These are phyloP conservation scores for Cornus kousa DNA, from an alignment of 148 eudicot species.

Conservation along the genomic window DNA sequence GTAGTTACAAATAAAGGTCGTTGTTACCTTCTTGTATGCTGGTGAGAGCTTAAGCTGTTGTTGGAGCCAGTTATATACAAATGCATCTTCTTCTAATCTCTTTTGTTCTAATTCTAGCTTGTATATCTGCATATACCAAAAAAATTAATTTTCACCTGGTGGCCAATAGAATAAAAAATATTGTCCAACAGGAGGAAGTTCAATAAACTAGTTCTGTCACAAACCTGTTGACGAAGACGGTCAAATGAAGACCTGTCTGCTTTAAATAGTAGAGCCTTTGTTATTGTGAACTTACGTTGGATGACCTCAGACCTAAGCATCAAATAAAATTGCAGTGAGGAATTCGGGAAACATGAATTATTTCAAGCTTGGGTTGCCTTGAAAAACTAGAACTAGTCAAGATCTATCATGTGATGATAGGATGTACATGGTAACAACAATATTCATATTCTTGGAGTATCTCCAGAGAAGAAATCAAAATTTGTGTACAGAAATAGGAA, in stretches of 20 bases:
- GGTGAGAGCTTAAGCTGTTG: slow-evolving; percentile 79
- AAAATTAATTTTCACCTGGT: not conserved
- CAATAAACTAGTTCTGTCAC: not conserved
- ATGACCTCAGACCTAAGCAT: slow-evolving; percentile 52
- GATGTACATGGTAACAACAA: not conserved
- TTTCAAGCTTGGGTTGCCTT: not conserved
- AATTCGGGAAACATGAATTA: not conserved
- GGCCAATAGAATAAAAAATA: not conserved
- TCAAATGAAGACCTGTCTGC: slow-evolving; percentile 78
- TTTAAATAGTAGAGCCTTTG: slow-evolving; percentile 60
- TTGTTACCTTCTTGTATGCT: slow-evolving; percentile 64
- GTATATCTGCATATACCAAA: slow-evolving; percentile 42
- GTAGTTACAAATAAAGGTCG: not conserved
- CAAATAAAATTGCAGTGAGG: not conserved
- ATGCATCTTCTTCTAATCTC: slow-evolving; percentile 74
- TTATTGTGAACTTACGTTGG: slow-evolving; percentile 62
- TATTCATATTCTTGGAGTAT: not conserved
- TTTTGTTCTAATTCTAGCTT: slow-evolving; percentile 77
- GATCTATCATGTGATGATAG: not conserved
- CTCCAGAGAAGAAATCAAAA: not conserved
- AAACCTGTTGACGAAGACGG: slow-evolving; percentile 68
- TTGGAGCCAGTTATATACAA: slow-evolving; percentile 79
- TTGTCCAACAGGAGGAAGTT: not conserved
- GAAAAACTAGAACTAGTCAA: not conserved
- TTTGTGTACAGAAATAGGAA: not conserved